Evolutionary conservation across 108 stramenopile species (phyloP).

Genomic region (Cyclotella choctawhatcheeana): DNA sequence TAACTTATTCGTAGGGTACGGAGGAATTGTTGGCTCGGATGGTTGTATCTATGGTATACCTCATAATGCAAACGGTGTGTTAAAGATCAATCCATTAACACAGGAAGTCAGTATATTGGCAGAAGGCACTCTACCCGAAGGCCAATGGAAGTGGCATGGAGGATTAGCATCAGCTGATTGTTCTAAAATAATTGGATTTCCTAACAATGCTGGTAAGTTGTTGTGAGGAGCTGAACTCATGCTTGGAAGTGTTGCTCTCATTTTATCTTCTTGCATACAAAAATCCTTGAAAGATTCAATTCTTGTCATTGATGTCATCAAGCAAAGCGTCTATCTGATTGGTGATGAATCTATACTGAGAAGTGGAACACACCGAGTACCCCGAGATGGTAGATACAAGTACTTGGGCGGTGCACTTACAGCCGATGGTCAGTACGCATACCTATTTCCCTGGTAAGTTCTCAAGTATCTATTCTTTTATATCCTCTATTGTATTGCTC

Average conservation of each 20-base stretch:
- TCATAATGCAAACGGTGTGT: conserved; percentile 63
- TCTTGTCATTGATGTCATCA: conserved; percentile 58
- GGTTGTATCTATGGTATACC: conserved; percentile 67
- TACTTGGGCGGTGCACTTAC: conserved; percentile 74
- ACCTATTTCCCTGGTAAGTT: conserved; percentile 62
- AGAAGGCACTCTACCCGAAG: conserved; percentile 50
- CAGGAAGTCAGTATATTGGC: conserved; percentile 54
- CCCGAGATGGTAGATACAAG: conserved; percentile 70
- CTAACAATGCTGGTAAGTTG: conserved; percentile 55
- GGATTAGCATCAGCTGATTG: conserved; percentile 58
- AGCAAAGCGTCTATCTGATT: conserved; percentile 50
- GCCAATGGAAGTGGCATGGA: conserved; percentile 80
- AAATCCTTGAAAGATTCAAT: conserved; percentile 34
- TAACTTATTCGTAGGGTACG: conserved; percentile 31
- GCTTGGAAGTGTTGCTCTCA: not conserved
- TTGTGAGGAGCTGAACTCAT: too few relatives aligned
- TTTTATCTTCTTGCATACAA: not conserved
- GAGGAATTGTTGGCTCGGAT: conserved; percentile 59
- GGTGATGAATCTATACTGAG: conserved; percentile 50
- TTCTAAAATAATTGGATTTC: conserved; percentile 68
- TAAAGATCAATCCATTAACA: conserved; percentile 65
- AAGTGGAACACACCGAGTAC: conserved; percentile 70
- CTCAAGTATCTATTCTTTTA: conserved; percentile 39
- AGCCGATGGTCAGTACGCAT: conserved; percentile 52
- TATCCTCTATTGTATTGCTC: not conserved